Base-by-base conservation (phyloP, 257 asterid genomes). In the Perilla frutescens region DNA sequence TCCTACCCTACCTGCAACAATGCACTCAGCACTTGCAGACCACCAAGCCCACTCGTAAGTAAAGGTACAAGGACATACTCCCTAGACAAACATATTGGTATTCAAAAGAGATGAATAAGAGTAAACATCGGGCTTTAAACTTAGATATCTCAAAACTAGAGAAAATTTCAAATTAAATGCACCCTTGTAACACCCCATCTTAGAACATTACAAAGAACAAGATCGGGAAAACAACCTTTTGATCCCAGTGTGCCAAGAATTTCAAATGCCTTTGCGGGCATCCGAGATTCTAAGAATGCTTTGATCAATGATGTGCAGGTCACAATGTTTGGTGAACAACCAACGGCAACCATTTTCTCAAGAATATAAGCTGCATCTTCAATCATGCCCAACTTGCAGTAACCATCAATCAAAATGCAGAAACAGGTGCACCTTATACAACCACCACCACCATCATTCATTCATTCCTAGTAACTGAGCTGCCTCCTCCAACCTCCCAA, bases 161-260 rank as follows among this genome's bases (percentile, higher is more conserved):
- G 77, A 82, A 89, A 62, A 88, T 84, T 73, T 83, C 85, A 60
- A 85, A n/a, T n/a, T n/a, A n/a, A n/a, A 83, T 47, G 97, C 92
- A 62, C 84, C 87, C 57, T 81, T 73, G 50, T 84, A 87, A 73
- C 88, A 81, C 64, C 95, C 95, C 80, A 87, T 81, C 82, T 91
- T 89, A 51, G 96, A 82, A 71, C 90, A 65, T 91, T 91, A 74
- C 84, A 89, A 48, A 91, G 91, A 76, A 86, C 80, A 77, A 91
- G 77, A 85, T 91, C 95, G 5, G 91, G 92, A 45, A 79, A 77
- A 75, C 86, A 87, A 29, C 90, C 95, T 61, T 75, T 85, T 14
- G 83, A 73, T 73, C 87, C 86, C 71, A 91, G 77, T 36, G 61
- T 49, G 43, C 64, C 45, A 61, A 89, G 81, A 66, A 91, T 86